Evolutionary conservation across 164 flowering plant species (phyloP).

Genomic region (Piper betle): DNA sequence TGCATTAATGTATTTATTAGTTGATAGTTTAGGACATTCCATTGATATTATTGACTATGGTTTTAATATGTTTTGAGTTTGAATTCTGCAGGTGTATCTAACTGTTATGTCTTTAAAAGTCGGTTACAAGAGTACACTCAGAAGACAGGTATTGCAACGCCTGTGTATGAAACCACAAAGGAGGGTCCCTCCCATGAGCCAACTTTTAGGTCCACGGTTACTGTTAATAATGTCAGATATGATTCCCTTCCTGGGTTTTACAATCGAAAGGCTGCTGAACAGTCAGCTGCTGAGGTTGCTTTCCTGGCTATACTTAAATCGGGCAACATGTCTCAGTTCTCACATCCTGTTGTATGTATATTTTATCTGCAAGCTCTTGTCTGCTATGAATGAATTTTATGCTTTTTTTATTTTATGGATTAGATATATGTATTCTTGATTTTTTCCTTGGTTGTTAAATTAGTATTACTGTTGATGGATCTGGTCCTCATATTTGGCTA

Average conservation of each 20-base stretch:
- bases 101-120: slow-evolving; percentile 82
- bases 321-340: slow-evolving; percentile 26
- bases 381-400: not conserved
- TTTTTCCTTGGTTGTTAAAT: too few species aligned
- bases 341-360: slow-evolving; percentile 65
- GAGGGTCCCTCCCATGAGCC: slow-evolving; percentile 90
- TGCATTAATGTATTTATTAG: not conserved
- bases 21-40: not conserved
- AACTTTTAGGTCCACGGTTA: slow-evolving; percentile 54
- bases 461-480: too few species aligned
- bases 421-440: not conserved
- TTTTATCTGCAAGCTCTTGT: not conserved
- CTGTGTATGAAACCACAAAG: slow-evolving; percentile 62
- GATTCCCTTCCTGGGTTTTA: slow-evolving; percentile 82
- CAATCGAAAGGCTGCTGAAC: slow-evolving; percentile 96
- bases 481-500: too few species aligned
- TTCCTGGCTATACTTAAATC: slow-evolving; percentile 48
- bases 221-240: slow-evolving; percentile 51
- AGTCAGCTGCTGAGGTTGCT: slow-evolving; percentile 98
- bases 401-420: not conserved
- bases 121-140: slow-evolving; percentile 78
- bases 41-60: not conserved
- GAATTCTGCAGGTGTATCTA: slow-evolving; percentile 48
- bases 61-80: not conserved
- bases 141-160: slow-evolving; percentile 46